These are phyloP conservation scores for Hansenula lynferdii DNA, from an alignment of 1,139 yeast species.

Conservation along the genomic window DNA sequence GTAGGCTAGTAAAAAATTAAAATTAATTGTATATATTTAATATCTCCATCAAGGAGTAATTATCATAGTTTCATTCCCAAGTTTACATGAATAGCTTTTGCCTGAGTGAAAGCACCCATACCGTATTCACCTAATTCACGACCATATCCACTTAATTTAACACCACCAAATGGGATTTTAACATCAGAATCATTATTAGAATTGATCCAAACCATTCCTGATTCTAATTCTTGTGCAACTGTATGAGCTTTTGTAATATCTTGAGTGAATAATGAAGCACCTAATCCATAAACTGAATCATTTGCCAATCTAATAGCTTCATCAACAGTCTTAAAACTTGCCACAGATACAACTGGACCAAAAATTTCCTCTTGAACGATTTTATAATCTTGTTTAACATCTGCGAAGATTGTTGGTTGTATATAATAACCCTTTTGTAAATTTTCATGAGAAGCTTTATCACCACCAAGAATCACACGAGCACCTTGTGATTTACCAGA, in stretches of 20 bases:
- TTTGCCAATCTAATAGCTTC: conserved; percentile 72
- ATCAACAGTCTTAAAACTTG: conserved; percentile 64
- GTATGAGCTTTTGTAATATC: conserved; percentile 55
- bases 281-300: conserved; percentile 70
- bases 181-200: conserved; percentile 76
- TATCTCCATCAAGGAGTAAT: background rate
- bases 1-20: too few relatives aligned
- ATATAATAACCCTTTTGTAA: conserved; percentile 50
- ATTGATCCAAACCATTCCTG: conserved; percentile 88
- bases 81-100: conserved; percentile 75
- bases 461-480: conserved; percentile 56
- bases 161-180: conserved; percentile 80
- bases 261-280: conserved; percentile 74
- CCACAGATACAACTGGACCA: conserved; percentile 87
- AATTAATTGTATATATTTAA: too few relatives aligned
- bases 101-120: conserved; percentile 67
- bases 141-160: conserved; percentile 81
- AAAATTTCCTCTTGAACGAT: conserved; percentile 74
- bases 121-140: conserved; percentile 88
- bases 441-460: conserved; percentile 33
- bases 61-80: conserved; percentile 16
- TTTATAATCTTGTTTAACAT: conserved; percentile 53
- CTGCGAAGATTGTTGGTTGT: conserved; percentile 65
- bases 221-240: conserved; percentile 60
- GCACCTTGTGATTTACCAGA: conserved; percentile 74